Percentiles rank a stretch among this genome's conserved stretches.
phyloP scores from a whole-genome alignment of 2,329 filamentous ascomycete genomes.

The Colletotrichum filicis region DNA sequence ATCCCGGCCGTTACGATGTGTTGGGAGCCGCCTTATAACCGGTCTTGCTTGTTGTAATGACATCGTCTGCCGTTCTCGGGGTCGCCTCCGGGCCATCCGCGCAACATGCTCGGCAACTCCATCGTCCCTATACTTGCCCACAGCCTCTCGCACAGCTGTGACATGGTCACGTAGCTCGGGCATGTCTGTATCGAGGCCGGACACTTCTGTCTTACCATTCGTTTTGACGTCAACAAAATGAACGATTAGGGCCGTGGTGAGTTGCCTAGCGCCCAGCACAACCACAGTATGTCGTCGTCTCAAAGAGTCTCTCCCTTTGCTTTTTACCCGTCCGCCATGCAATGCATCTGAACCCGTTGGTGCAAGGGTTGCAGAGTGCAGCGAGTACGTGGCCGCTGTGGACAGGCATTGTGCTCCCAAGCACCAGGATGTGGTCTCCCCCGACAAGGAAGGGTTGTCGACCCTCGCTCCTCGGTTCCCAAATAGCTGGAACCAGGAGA shows the following conservation, averaged over 20 bases:
- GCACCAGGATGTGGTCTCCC: conserved; percentile 23
- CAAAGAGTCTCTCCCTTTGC: conserved; percentile 22
- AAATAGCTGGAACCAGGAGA: conserved; percentile 36
- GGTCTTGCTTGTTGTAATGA: background rate
- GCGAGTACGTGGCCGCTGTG: conserved; percentile 30
- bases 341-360: conserved; percentile 27
- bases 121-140: conserved; percentile 3
- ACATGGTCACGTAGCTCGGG: background rate
- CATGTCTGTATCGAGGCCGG: background rate
- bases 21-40: background rate
- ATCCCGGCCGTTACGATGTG: background rate
- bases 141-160: conserved; percentile 16
- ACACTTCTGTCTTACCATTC: background rate
- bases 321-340: conserved; percentile 23
- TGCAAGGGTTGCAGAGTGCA: conserved; percentile 25
- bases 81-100: conserved; percentile 17
- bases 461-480: conserved; percentile 28
- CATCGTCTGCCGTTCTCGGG: conserved; percentile 2
- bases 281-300: conserved; percentile 19
- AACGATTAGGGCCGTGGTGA: background rate
- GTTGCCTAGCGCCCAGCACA: background rate
- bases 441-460: conserved; percentile 33
- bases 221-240: conserved; percentile 15
- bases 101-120: background rate
- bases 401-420: conserved; percentile 28